phyloP scores from a whole-genome alignment of 169 alveolate genomes.

The Babesia ovis region DNA sequence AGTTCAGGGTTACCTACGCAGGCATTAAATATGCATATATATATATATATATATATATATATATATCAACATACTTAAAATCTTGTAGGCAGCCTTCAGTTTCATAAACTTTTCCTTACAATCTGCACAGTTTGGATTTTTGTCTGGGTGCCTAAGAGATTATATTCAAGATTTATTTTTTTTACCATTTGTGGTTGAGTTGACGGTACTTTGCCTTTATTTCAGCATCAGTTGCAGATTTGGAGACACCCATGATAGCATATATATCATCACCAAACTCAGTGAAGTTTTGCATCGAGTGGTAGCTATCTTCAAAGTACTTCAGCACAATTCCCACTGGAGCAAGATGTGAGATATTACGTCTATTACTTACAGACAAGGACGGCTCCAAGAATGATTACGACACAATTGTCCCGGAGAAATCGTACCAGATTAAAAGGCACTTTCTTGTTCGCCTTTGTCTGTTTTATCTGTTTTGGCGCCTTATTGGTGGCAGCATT shows the following conservation, averaged over 20 bases:
- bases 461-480: neutral
- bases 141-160: slow-evolving; percentile 67
- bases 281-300: slow-evolving; percentile 31
- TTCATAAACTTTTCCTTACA: slow-evolving; percentile 59
- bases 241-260: slow-evolving; percentile 40
- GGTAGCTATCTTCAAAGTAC: slow-evolving; percentile 57
- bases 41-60: too few relatives aligned
- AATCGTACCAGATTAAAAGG: neutral
- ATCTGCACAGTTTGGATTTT: slow-evolving; percentile 61
- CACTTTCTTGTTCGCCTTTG: neutral
- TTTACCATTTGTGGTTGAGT: slow-evolving; percentile 61
- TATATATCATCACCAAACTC: slow-evolving; percentile 51
- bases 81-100: slow-evolving; percentile 64
- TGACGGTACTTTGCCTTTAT: slow-evolving; percentile 64
- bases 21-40: neutral
- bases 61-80: slow-evolving; percentile 26
- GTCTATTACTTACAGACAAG: neutral
- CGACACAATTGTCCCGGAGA: neutral
- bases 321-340: slow-evolving; percentile 51
- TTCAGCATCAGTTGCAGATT: slow-evolving; percentile 35
- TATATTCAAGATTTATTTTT: neutral
- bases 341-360: neutral
- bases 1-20: slow-evolving; percentile 52
- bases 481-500: neutral
- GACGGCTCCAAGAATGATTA: neutral